Base-by-base conservation (phyloP, 495 filamentous ascomycete genomes). In the Pyronema omphalodes region DNA sequence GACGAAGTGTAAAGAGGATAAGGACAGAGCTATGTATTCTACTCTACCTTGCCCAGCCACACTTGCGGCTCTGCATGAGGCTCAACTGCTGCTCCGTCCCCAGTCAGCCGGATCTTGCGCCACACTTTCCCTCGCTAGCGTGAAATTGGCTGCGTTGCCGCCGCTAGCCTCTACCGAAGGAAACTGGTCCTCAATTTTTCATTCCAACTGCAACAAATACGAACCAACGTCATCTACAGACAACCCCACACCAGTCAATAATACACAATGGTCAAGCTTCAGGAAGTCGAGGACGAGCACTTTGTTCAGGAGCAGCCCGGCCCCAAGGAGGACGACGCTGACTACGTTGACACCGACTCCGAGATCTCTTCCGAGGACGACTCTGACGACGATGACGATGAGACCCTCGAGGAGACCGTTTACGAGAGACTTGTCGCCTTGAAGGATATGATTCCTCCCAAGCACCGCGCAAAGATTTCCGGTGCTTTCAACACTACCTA, bases 211-310 rank as follows among this genome's bases (percentile, higher is more conserved):
- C 23, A 29, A 29, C 23, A 29, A 29, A 29, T 29, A 29, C 23
- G 23, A 29, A 29, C 23, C 23, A 29, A 29, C 23, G 23, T 29
- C 23, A 29, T 29, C 23, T 29, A 29, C 23, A 5, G 23, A 29
- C 23, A 45, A 44, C 44, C 41, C 40, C 37, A 40, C 36, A 43
- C 18, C 48, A 54, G 61, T 39, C 65, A 67, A 64, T 55, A 71
- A 9, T 47, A 14, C 48, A 88, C 67, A 63, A 98, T 98, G 91
- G 91, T 98, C 67, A 84, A 93, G 70, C 84, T 98, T 59, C 81
- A 80, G 60, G 93, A 95, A 71, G 88, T 98, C 66, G 80, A 88
- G 57, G 91, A 98, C 67, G 88, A 93, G 72, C 86, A 91, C 68
- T 94, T 95, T 74, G 71, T 78, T 65, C 69, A 73, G 57, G 72